phyloP scores from a whole-genome alignment of 2,329 filamentous ascomycete species.

The Ceratocystis ficicola region DNA sequence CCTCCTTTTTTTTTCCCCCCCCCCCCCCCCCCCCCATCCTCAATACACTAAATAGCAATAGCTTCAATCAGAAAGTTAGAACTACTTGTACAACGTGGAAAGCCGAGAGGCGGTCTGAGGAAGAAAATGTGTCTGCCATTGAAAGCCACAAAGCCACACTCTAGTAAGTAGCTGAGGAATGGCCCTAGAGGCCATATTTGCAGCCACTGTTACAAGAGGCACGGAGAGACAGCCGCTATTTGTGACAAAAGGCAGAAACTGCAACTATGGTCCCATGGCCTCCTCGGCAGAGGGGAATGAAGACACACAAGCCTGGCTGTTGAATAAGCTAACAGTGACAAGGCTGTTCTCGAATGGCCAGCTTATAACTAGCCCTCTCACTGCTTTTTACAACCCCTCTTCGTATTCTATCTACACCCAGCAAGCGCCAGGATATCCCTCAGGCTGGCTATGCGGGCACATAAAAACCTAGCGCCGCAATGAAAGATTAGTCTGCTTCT shows the following conservation, averaged over 20 bases:
- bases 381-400: no score
- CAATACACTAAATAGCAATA: background rate
- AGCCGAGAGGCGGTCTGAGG: conserved; percentile 9
- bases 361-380: no score
- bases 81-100: background rate
- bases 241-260: background rate
- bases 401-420: no score
- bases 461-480: background rate
- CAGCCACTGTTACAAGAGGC: conserved; percentile 3
- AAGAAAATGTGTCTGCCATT: background rate
- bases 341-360: no score
- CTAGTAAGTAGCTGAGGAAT: background rate
- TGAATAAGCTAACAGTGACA: background rate
- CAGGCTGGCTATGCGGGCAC: background rate
- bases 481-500: background rate
- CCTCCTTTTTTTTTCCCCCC: no score
- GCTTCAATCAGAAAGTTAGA: background rate
- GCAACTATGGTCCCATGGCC: background rate
- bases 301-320: background rate
- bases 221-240: background rate
- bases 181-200: background rate
- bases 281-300: background rate
- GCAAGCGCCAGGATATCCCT: no score
- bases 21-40: no score
- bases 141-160: background rate